Conservation (phyloP, 495 filamentous ascomycete genomes). For the Parathielavia hyrcaniae region DNA sequence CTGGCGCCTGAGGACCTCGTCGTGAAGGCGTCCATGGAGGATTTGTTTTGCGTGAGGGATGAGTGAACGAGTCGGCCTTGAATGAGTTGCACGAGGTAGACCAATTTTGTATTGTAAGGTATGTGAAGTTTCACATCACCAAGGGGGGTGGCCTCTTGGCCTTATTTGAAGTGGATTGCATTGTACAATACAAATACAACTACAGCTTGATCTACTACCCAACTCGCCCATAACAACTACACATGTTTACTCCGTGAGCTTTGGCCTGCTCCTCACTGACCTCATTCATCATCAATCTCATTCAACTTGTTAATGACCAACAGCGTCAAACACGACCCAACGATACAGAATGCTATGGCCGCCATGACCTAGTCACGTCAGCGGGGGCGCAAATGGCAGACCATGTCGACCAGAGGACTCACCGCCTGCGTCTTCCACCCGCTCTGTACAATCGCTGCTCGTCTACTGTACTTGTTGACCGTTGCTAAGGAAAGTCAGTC, state of each 20-base stretch:
- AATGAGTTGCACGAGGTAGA: too few relatives aligned
- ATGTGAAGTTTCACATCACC: too few relatives aligned
- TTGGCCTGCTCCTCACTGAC: too few relatives aligned
- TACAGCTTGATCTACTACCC: too few relatives aligned
- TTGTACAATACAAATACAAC: too few relatives aligned
- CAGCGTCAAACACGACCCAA: conserved; percentile 64
- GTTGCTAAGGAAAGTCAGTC: conserved; percentile 42
- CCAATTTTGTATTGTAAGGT: not conserved
- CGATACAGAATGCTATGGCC: conserved; percentile 68
- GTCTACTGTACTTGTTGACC: conserved; percentile 73
- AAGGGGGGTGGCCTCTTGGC: too few relatives aligned
- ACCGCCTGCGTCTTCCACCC: conserved; percentile 89
- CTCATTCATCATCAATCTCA: conserved; percentile 22
- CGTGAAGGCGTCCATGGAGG: conserved; percentile 18
- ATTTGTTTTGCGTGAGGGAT: conserved; percentile 29
- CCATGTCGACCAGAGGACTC: conserved; percentile 24
- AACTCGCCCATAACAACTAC: too few relatives aligned
- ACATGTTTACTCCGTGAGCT: not conserved
- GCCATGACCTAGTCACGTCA: conserved; percentile 50
- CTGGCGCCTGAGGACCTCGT: conserved; percentile 22
- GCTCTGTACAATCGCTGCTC: conserved; percentile 79
- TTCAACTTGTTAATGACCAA: conserved; percentile 39
- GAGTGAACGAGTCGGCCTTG: conserved; percentile 4
- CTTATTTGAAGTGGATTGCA: too few relatives aligned
- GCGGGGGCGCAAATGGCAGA: not conserved